Evolutionary conservation across 805 yeast species (phyloP), one percentile per base, ranked within the genome.

Genomic region (Ascoidea asiatica): DNA sequence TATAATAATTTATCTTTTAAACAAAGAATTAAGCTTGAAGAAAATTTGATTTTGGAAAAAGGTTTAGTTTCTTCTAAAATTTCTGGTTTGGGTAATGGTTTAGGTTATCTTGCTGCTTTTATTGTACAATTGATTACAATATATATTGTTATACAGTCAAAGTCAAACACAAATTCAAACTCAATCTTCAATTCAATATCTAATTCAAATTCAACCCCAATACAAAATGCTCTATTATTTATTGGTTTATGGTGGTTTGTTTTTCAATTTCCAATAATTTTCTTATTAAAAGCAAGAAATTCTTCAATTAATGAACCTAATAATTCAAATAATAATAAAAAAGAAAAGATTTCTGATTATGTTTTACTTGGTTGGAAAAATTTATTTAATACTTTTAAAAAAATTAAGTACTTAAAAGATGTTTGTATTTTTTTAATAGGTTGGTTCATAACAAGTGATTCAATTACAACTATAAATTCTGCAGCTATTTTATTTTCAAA

Each of bases 241-340:
- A 83, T 83, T 17, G 92, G 92, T 1, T 21, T 73, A 1, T 83
- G 92, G 90, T 84, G 94, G 94, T 56, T 79, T 5, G 46, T 73
- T 2, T 82, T 81, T 65, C 87, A 81, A 53, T 43, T 77, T 4
- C 90, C 90, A 2, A 67, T 82, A 35, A 56, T 63, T 1, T 52
- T 67, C 47, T 59, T 73, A 38, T 58, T 84, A 45, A 64, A 66
- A 39, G 54, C 75, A 4, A 58, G 75, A 13, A 0, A 70, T 70
- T 0, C 65, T 65, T 19, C 59, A 59, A 7, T 49, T 67, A 18
- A 58, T 52, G 4, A 37, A 56, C 20, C 52, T 47, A 5, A 46
- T 46, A n/a, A 44, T 39, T 21, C 50, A 50, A 42, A 46, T 35
- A 5, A 17, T 38, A 19, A 19, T 21, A 20, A 41, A 37, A 39